Conservation (phyloP, 208 protist species). For the Trypanosomatidae sp. region DNA sequence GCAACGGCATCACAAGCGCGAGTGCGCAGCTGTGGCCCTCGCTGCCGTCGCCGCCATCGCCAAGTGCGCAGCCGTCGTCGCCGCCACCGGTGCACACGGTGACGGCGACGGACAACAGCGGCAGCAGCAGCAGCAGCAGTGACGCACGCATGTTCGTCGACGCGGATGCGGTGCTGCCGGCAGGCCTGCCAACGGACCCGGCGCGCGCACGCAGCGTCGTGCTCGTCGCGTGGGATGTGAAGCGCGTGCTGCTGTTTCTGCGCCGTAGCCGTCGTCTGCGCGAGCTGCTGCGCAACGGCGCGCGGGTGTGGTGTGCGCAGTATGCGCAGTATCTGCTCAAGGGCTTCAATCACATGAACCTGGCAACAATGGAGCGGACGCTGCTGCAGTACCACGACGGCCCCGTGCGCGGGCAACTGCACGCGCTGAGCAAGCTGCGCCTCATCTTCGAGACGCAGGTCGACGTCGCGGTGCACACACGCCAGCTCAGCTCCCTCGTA, state of each 20-base stretch:
- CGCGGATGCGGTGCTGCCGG: constrained; percentile 45
- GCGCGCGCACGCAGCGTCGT: constrained; percentile 20
- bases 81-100: no score
- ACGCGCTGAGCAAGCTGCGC: constrained; percentile 68
- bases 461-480: constrained; percentile 55
- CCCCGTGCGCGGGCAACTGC: constrained; percentile 32
- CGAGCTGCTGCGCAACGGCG: constrained; percentile 63
- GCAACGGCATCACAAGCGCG: constrained; percentile 71
- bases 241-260: constrained; percentile 74
- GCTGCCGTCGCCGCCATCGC: constrained; percentile 22
- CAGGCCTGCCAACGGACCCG: constrained; percentile 22
- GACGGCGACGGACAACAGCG: no score
- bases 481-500: constrained; percentile 67
- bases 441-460: constrained; percentile 87
- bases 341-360: constrained; percentile 73
- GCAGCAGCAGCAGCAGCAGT: no score
- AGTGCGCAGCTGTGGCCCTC: constrained; percentile 59
- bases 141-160: no score
- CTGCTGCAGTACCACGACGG: constrained; percentile 76
- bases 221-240: constrained; percentile 77
- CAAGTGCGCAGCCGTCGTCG: no score
- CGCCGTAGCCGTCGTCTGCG: constrained; percentile 39
- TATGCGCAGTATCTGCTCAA: constrained; percentile 88
- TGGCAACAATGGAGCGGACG: constrained; percentile 76
- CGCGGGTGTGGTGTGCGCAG: constrained; percentile 83